A percentile compares a stretch with the other conserved stretches of the same genome.
Conservation (phyloP, 169 alveolate species). For the Cryptosporidium ryanae region DNA sequence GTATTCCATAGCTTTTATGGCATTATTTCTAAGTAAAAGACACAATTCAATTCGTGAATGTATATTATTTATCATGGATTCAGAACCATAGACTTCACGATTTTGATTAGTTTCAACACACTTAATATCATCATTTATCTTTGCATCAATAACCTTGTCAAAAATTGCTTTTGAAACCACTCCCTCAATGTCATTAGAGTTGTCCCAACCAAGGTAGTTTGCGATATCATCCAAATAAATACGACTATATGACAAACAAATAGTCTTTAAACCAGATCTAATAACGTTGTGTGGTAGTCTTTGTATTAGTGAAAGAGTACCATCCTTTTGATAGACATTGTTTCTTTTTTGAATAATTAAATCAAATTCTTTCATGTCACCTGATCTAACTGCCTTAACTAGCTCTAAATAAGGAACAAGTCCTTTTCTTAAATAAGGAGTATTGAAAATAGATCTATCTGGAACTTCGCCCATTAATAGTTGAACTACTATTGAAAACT, state of each 20-base stretch:
- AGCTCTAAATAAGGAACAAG: slow-evolving; percentile 91
- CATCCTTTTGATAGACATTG: slow-evolving; percentile 86
- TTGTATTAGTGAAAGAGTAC: slow-evolving; percentile 88
- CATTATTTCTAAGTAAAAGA: slow-evolving; percentile 91
- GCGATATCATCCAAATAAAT: slow-evolving; percentile 90
- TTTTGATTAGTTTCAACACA: slow-evolving; percentile 82
- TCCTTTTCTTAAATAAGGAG: slow-evolving; percentile 84
- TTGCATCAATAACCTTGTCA: slow-evolving; percentile 95
- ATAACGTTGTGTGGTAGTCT: slow-evolving; percentile 95
- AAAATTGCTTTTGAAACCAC: slow-evolving; percentile 94
- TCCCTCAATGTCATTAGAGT: slow-evolving; percentile 90
- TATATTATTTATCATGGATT: slow-evolving; percentile 90
- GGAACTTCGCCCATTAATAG: slow-evolving; percentile 97
- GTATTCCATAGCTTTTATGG: slow-evolving; percentile 85
- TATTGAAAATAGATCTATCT: slow-evolving; percentile 90
- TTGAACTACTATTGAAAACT: slow-evolving; percentile 92
- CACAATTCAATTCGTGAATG: slow-evolving; percentile 93
- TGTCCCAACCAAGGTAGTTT: slow-evolving; percentile 89
- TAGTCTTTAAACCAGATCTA: slow-evolving; percentile 93
- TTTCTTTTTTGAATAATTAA: slow-evolving; percentile 83
- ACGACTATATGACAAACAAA: slow-evolving; percentile 91
- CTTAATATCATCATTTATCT: slow-evolving; percentile 90
- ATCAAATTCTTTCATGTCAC: slow-evolving; percentile 90
- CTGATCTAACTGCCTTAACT: slow-evolving; percentile 93
- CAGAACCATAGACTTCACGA: slow-evolving; percentile 86